Conservation (phyloP, 177 flowering plant species). For the Telopea speciosissima region DNA sequence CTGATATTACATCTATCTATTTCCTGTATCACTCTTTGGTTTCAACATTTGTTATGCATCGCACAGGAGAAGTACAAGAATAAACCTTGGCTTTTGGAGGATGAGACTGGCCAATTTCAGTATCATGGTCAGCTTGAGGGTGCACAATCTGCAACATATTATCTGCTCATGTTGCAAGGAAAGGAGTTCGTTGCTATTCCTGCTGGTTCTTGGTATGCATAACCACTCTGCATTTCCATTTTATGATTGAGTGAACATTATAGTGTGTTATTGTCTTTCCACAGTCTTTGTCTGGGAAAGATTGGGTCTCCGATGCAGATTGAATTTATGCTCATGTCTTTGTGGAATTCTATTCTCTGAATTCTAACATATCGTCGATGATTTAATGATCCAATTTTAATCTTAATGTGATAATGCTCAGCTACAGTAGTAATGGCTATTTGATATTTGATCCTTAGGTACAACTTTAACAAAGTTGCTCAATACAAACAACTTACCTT, state of each 20-base stretch:
- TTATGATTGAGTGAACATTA: conserved; percentile 4
- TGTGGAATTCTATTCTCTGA: background rate
- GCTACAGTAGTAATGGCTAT: background rate
- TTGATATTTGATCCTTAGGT: conserved; percentile 44
- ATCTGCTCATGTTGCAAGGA: conserved; percentile 74
- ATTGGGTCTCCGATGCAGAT: background rate
- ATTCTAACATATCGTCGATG: background rate
- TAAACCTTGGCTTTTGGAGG: conserved; percentile 94
- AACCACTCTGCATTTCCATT: background rate
- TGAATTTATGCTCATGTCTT: background rate
- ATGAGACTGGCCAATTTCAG: conserved; percentile 89
- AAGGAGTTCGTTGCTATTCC: conserved; percentile 94
- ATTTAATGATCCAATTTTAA: background rate
- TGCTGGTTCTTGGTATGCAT: conserved; percentile 89
- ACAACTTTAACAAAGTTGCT: conserved; percentile 93
- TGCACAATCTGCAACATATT: conserved; percentile 82
- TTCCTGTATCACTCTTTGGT: background rate
- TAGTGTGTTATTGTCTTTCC: background rate
- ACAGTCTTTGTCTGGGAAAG: background rate
- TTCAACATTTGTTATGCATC: conserved; percentile 3
- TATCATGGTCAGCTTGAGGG: conserved; percentile 93
- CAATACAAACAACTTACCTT: conserved; percentile 97
- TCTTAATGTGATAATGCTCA: background rate
- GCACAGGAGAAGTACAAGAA: conserved; percentile 90
- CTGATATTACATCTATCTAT: background rate